A percentile compares a stretch with the other conserved stretches of the same genome.
Evolutionary conservation across 164 flowering plant genomes (phyloP).

Genomic region (Kingdonia uniflora): DNA sequence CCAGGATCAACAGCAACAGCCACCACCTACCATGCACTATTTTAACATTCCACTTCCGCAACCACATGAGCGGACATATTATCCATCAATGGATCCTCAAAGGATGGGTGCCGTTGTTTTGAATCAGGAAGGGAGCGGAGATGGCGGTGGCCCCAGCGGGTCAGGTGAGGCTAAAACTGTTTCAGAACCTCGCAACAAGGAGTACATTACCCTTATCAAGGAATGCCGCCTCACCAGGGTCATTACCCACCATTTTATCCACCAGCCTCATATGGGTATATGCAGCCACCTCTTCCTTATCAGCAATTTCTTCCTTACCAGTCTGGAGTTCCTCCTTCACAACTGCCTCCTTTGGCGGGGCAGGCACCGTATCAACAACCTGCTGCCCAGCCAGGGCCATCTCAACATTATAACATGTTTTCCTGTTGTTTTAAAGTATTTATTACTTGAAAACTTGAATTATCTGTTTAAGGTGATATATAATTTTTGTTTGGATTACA

Average conservation of each 20-base stretch:
- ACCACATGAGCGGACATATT: conserved; percentile 52
- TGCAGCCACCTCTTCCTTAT: conserved; percentile 34
- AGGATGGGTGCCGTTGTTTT: conserved; percentile 81
- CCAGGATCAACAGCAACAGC: conserved; percentile 32
- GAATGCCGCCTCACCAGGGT: conserved; percentile 44
- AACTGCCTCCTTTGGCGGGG: not conserved
- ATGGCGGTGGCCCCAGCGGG: conserved; percentile 20
- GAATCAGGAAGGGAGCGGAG: conserved; percentile 51
- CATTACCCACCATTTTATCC: conserved; percentile 48
- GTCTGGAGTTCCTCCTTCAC: conserved; percentile 12
- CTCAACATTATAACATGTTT: not conserved
- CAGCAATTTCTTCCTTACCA: conserved; percentile 34
- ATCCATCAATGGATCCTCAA: conserved; percentile 96
- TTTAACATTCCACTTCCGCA: conserved; percentile 79
- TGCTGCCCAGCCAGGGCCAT: conserved; percentile 16
- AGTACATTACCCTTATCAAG: conserved; percentile 31
- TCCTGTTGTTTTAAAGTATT: no score
- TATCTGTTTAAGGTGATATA: no score
- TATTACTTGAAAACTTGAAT: no score
- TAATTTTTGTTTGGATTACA: no score
- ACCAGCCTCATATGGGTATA: conserved; percentile 44
- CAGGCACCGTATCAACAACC: conserved; percentile 26
- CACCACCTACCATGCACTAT: conserved; percentile 41
- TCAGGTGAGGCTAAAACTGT: no score
- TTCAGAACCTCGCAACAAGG: no score